phyloP scores from a whole-genome alignment of 345 rosid species.

The Syzygium oleosum region DNA sequence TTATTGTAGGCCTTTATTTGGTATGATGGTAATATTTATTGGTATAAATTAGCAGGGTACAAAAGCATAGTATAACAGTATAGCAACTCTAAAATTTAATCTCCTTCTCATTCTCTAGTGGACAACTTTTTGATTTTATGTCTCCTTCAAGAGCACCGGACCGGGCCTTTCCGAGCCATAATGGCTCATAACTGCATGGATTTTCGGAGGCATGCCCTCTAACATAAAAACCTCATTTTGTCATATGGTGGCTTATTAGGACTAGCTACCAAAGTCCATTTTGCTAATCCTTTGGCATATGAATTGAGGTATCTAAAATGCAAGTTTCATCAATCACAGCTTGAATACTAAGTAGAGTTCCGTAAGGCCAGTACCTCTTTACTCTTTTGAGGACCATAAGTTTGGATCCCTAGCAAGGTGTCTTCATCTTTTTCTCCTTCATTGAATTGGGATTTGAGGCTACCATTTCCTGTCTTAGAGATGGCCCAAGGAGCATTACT shows the following conservation, averaged over 20 bases:
- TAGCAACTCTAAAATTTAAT: not conserved
- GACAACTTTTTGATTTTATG: not conserved
- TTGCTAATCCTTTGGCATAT: not conserved
- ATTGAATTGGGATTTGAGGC: too few species aligned
- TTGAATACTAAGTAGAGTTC: too few species aligned
- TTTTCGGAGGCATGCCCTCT: not conserved
- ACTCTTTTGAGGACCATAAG: too few species aligned
- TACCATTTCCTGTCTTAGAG: too few species aligned
- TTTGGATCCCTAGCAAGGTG: too few species aligned
- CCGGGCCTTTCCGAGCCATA: not conserved
- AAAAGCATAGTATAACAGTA: not conserved
- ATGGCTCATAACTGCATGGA: not conserved
- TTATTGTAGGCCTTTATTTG: not conserved
- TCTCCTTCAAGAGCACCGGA: not conserved
- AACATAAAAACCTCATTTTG: too few species aligned
- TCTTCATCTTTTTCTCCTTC: too few species aligned
- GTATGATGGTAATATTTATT: not conserved
- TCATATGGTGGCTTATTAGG: accelerated
- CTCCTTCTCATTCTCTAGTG: not conserved
- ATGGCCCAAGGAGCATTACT: too few species aligned
- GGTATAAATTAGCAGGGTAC: not conserved
- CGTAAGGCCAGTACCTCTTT: too few species aligned
- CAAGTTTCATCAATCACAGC: too few species aligned
- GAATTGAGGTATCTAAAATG: too few species aligned
- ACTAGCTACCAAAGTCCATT: not conserved